Percentiles rank a stretch among this genome's conserved stretches.
Conservation (phyloP, 257 asterid species). For the Mitragyna speciosa region DNA sequence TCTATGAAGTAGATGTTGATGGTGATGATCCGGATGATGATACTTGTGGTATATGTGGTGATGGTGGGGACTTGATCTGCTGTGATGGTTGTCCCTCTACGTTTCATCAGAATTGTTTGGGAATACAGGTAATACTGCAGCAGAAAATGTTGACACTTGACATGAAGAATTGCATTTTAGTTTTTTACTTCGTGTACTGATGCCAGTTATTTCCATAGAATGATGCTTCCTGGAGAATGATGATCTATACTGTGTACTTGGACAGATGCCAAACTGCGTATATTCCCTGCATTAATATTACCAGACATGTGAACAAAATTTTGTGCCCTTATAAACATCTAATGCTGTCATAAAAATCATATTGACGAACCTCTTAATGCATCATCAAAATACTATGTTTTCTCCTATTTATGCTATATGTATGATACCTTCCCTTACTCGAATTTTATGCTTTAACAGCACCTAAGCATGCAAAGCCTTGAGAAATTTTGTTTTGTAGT, state of each 20-base stretch:
- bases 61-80: conserved; percentile 96
- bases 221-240: background rate
- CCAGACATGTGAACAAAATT: background rate
- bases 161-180: background rate
- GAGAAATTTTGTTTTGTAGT: background rate
- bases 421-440: background rate
- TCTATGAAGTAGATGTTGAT: conserved; percentile 52
- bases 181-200: background rate
- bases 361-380: background rate
- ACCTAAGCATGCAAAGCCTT: background rate
- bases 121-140: conserved; percentile 53
- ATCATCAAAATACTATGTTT: background rate
- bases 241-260: background rate
- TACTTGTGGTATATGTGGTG: conserved; percentile 90
- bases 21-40: conserved; percentile 96
- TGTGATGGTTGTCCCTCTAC: conserved; percentile 99
- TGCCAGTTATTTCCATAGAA: background rate
- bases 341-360: background rate
- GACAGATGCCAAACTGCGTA: background rate
- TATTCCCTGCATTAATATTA: background rate
- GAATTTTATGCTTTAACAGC: background rate
- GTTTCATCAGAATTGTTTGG: conserved; percentile 88
- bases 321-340: background rate
- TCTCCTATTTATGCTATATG: background rate
- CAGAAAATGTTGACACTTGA: background rate